These are phyloP conservation scores for Umbilicus rupestris DNA, from an alignment of 164 flowering plant species.

Conservation along the genomic window DNA sequence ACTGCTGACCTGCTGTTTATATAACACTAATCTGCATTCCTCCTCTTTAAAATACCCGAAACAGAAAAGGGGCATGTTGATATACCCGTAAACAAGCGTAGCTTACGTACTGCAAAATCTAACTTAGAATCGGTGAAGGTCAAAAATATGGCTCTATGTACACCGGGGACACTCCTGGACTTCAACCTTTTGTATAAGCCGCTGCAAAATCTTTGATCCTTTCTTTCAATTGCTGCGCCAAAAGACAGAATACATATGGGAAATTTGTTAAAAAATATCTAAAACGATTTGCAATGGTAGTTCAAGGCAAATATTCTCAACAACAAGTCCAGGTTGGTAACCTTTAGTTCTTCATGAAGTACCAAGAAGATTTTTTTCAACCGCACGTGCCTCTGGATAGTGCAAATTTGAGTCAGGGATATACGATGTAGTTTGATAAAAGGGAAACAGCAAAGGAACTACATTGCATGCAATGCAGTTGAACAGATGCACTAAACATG, in stretches of 20 bases:
- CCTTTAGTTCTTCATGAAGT: conserved; percentile 8
- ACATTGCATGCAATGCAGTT: not conserved
- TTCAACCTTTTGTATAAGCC: not conserved
- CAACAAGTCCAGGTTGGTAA: not conserved
- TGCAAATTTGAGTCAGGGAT: not conserved
- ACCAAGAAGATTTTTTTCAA: conserved; percentile 1
- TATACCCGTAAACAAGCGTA: not conserved
- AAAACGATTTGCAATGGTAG: not conserved
- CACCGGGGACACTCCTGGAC: not conserved
- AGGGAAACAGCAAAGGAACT: not conserved
- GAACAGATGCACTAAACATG: not conserved
- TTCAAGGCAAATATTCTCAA: not conserved
- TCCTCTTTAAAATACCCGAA: not conserved
- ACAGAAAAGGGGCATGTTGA: not conserved
- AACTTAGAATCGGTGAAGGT: not conserved
- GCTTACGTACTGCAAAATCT: not conserved
- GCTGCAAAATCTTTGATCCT: conserved; percentile 7
- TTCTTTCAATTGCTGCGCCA: not conserved
- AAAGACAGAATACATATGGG: not conserved
- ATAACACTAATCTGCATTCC: not conserved
- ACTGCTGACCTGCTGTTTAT: not conserved
- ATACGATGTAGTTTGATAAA: not conserved
- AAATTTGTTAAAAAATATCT: not conserved
- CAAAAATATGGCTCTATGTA: conserved; percentile 3
- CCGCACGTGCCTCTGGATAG: not conserved